Evolutionary conservation across 495 filamentous ascomycete species (phyloP), one percentile per base, ranked within the genome.

Genomic region (Neurospora sp.): DNA sequence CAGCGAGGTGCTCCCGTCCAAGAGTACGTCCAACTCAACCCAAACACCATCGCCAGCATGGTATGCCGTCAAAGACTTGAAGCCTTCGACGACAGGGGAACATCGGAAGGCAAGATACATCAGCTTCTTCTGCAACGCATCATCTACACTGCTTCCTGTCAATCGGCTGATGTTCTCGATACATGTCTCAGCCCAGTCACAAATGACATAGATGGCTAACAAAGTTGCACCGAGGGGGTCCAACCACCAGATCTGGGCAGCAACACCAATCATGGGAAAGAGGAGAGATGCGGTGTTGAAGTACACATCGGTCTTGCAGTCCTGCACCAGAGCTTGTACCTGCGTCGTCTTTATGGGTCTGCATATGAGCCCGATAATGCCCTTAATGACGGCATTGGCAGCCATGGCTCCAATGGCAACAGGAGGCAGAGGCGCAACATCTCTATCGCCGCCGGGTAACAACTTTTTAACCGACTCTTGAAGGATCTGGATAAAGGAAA

Each of bases 251-350:
- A 85, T 73, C 72, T 83, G 72, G 7, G 80, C 73, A 54, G 80
- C 74, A 62, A 77, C 71, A 71, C 85, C 85, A 70, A 86, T 78
- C 60, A 86, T 77, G 3, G 85, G 85, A 72, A 87, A 87, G 20
- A 83, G 76, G 20, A 87, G 80, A 35, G 85, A 87, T n/a, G 83
- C 79, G 0, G 82, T 84, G 78, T 87, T 86, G 80, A 86, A 87
- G 71, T 83, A 81, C 39, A 87, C 85, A 74, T 86, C 85, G 0
- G 85, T 86, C 76, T 87, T 77, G 80, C 84, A 87, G 73, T 81
- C 82, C 78, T 87, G 85, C 46, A 83, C 85, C 10, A 87, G 77
- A 1, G 85, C 85, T 74, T 86, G 84, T 10, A 87, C 84, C 73
- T 86, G 85, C 0, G 84, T 86, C 14, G 85, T 86, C 75, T 86